Evolutionary conservation across 306 rosid species (phyloP).

Genomic region (Abrus precatorius): DNA sequence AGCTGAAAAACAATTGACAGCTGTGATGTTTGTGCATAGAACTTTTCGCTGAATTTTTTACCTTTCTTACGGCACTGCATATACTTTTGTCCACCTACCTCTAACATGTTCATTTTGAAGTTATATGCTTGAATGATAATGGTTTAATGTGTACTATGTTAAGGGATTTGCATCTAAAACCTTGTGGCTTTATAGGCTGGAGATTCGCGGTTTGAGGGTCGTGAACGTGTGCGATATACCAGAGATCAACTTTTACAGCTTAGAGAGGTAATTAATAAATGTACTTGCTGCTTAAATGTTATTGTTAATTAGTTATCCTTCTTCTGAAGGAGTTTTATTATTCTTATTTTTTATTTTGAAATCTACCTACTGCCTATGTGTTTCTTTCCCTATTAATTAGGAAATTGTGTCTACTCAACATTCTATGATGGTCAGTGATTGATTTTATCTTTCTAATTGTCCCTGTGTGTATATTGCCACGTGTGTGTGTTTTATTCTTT

Average conservation of each 20-base stretch:
- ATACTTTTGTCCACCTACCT: background rate
- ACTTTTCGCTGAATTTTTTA: constrained; percentile 2
- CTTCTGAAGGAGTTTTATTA: background rate
- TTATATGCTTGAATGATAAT: constrained; percentile 33
- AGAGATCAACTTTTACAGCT: constrained; percentile 81
- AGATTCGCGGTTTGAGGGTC: constrained; percentile 89
- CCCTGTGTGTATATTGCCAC: background rate
- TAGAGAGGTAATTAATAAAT: constrained; percentile 67
- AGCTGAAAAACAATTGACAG: background rate
- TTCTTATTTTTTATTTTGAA: background rate
- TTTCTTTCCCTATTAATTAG: background rate
- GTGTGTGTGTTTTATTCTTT: background rate
- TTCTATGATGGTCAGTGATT: background rate
- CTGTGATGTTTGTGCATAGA: background rate
- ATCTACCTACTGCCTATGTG: constrained; percentile 27
- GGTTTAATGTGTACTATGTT: constrained; percentile 1
- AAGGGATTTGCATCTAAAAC: constrained; percentile 31
- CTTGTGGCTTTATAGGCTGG: constrained; percentile 68
- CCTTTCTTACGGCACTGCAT: background rate
- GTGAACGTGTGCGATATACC: constrained; percentile 76
- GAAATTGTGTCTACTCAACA: background rate
- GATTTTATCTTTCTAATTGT: constrained; percentile 2
- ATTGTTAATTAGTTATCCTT: background rate
- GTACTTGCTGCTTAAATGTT: constrained; percentile 9
- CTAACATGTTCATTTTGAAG: constrained; percentile 15